Percentiles rank a stretch among this genome's conserved stretches.
These are phyloP conservation scores for Cyclanthera cordifolia DNA, from an alignment of 306 rosid genomes.

Conservation along the genomic window DNA sequence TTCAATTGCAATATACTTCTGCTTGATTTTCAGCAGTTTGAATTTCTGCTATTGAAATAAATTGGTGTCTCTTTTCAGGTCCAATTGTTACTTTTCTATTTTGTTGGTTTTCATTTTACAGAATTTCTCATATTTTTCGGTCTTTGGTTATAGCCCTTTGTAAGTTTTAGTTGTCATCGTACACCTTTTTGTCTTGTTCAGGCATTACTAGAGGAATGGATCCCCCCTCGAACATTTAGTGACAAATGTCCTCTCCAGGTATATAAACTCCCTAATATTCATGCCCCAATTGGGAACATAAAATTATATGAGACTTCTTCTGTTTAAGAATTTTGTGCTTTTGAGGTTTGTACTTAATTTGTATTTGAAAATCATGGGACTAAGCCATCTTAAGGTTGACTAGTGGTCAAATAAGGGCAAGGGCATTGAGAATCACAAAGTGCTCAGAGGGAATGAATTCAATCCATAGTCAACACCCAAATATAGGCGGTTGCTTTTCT, in stretches of 20 bases:
- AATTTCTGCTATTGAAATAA: background rate
- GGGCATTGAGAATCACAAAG: too few species aligned
- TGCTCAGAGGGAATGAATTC: too few species aligned
- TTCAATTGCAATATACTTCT: background rate
- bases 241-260: conserved; percentile 65
- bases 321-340: background rate
- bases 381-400: too few species aligned
- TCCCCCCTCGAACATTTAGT: conserved; percentile 39
- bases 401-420: too few species aligned
- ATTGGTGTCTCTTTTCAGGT: background rate
- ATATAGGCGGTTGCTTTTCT: too few species aligned
- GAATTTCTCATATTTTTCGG: background rate
- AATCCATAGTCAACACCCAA: too few species aligned
- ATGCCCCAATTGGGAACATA: background rate
- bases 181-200: conserved; percentile 20
- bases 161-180: background rate
- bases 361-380: background rate
- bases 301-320: background rate
- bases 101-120: background rate
- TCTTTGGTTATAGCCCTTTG: background rate
- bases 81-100: background rate
- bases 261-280: conserved; percentile 3
- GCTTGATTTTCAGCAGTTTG: background rate
- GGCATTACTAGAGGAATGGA: conserved; percentile 97
- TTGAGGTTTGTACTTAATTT: background rate